A percentile compares a stretch with the other conserved stretches of the same genome.
Evolutionary conservation across 805 yeast species (phyloP).

Genomic region (Cyberlindnera mississippiensis): DNA sequence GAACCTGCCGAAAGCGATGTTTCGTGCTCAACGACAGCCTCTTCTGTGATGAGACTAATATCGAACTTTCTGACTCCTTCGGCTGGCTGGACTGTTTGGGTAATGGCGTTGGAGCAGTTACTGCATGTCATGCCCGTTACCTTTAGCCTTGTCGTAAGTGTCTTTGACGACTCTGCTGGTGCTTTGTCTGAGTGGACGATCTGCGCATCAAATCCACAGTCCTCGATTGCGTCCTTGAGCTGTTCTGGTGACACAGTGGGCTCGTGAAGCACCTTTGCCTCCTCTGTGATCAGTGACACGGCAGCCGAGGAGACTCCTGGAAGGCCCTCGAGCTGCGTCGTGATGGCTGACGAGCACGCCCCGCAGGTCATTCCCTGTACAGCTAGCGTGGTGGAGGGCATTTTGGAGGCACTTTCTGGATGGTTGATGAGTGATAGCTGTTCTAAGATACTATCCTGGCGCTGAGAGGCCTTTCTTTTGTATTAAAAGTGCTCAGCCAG

Average conservation of each 20-base stretch:
- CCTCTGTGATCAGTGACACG: conserved; percentile 75
- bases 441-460: too few relatives aligned
- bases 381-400: conserved; percentile 19
- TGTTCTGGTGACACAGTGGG: conserved; percentile 22
- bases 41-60: conserved; percentile 74
- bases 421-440: too few relatives aligned
- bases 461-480: not conserved
- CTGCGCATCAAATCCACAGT: conserved; percentile 50
- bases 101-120: conserved; percentile 69
- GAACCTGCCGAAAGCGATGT: conserved; percentile 30
- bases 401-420: not conserved
- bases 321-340: conserved; percentile 45
- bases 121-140: conserved; percentile 85
- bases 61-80: conserved; percentile 44
- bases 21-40: conserved; percentile 55
- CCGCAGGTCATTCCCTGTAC: conserved; percentile 87
- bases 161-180: not conserved
- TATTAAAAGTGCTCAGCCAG: too few relatives aligned
- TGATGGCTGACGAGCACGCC: conserved; percentile 69
- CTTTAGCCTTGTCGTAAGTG: conserved; percentile 15
- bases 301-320: conserved; percentile 51
- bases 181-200: conserved; percentile 5
- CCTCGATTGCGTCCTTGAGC: conserved; percentile 57
- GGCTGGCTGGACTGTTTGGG: conserved; percentile 41
- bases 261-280: conserved; percentile 53